Base-by-base conservation (phyloP, 495 filamentous ascomycete species). In the Penicillium samsonianum region DNA sequence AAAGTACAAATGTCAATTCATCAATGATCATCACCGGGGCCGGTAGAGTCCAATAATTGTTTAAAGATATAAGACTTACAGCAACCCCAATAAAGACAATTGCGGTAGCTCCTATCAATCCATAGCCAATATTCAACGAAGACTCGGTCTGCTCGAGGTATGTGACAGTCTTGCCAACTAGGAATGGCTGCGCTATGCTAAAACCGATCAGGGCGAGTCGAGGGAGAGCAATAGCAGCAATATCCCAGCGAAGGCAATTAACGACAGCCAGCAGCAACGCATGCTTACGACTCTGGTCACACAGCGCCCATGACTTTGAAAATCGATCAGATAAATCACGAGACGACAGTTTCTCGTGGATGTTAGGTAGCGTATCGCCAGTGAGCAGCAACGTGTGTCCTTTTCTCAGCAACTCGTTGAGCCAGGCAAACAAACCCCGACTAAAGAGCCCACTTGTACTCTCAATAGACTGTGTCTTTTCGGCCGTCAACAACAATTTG, bases 41-140 rank as follows among this genome's bases (percentile, higher is more conserved):
- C n/a, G n/a, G 17, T 17, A 41, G 1, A 41, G 5, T 19, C 5
- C 5, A 25, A 11, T 20, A 20, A 23, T 1, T 23, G 6, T 0
- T 44, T 20, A 14, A 41, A 41, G 8, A 41, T 16, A 41, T 41
- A 41, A n/a, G 38, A 20, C 64, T 63, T 65, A 80, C 71, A 26
- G 82, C 82, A 35, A 85, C 78, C 0, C 83, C 80, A 41, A 72
- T 59, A 59, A 85, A 86, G 7, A 87, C 77, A 12, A 82, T 50
- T 11, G 74, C 67, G 46, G 77, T 80, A 0, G 83, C 84, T 26
- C 77, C 83, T 58, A 86, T 82, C 52, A 86, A 68, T 16, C 83
- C 84, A 60, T 84, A 83, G 7, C 83, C 78, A 35, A 72, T 56
- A 53, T 82, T 76, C 10, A n/a, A 48, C 65, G n/a, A 65, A 50